A percentile compares a stretch with the other conserved stretches of the same genome.
Conservation (phyloP, 345 rosid species). For the Geranium brycei region DNA sequence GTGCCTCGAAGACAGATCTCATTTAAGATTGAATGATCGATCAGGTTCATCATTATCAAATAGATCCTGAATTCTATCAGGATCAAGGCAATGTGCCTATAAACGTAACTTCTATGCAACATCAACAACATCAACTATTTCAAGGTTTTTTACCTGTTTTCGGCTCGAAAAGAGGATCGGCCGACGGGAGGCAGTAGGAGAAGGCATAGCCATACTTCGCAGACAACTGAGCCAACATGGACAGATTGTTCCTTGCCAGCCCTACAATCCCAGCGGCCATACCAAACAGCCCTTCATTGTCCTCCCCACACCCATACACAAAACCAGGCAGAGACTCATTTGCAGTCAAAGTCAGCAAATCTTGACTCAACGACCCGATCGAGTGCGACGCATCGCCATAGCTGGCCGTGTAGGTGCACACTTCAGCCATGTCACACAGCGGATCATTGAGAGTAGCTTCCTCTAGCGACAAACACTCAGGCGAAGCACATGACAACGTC, state of each 20-base stretch:
- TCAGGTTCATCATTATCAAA: too few species aligned
- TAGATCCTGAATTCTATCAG: too few species aligned
- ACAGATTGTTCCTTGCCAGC: conserved; percentile 27
- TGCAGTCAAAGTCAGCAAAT: conserved; percentile 19
- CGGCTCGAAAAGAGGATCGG: conserved; percentile 5
- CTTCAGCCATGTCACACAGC: conserved; percentile 3
- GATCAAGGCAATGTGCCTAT: too few species aligned
- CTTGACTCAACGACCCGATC: conserved; percentile 28
- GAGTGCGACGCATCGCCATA: conserved; percentile 36
- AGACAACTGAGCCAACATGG: conserved; percentile 26
- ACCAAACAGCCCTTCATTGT: conserved; percentile 33
- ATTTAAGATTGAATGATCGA: too few species aligned
- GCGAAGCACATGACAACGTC: conserved; percentile 8
- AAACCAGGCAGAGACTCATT: conserved; percentile 16
- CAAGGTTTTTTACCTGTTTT: too few species aligned
- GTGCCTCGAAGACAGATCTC: too few species aligned
- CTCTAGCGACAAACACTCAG: conserved; percentile 25
- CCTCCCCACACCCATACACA: conserved; percentile 40
- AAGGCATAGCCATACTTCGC: conserved; percentile 21
- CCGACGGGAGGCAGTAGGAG: conserved; percentile 37
- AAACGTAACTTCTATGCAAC: too few species aligned
- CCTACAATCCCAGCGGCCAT: conserved; percentile 33
- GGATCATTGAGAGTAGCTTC: conserved; percentile 32
- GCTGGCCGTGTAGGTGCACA: conserved; percentile 28
- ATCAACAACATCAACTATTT: too few species aligned